phyloP scores from a whole-genome alignment of 805 yeast species.

The Brettanomyces anomalus region DNA sequence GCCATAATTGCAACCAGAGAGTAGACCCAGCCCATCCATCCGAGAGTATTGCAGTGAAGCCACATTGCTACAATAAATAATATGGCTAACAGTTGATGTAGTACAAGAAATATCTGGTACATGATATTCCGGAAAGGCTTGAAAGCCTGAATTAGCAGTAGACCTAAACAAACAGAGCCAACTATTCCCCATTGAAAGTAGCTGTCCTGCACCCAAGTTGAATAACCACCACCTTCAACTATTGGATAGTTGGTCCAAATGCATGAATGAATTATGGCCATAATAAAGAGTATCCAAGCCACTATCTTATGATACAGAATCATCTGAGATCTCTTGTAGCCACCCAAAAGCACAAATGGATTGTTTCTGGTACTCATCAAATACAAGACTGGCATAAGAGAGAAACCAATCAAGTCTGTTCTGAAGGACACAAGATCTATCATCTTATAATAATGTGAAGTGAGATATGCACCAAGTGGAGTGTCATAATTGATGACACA shows the following conservation, averaged over 20 bases:
- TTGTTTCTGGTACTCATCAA: constrained; percentile 70
- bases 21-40: constrained; percentile 36
- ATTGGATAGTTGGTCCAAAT: constrained; percentile 39
- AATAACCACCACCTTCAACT: constrained; percentile 31
- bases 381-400: constrained; percentile 47
- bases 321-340: constrained; percentile 55
- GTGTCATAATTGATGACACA: constrained; percentile 28
- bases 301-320: constrained; percentile 59
- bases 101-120: constrained; percentile 33
- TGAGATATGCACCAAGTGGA: constrained; percentile 30
- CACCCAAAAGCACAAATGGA: constrained; percentile 51
- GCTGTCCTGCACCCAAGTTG: constrained; percentile 33
- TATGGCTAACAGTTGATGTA: constrained; percentile 31
- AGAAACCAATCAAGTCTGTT: constrained; percentile 40
- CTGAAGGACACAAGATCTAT: constrained; percentile 42
- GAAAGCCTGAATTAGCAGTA: constrained; percentile 12
- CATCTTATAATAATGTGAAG: constrained; percentile 21
- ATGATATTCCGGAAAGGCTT: constrained; percentile 24
- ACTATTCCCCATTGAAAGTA: constrained; percentile 33
- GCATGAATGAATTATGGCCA: constrained; percentile 46
- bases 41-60: constrained; percentile 30
- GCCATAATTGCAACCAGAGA: constrained; percentile 31
- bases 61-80: constrained; percentile 32
- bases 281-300: constrained; percentile 41
- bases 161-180: constrained; percentile 9